A percentile compares a stretch with the other conserved stretches of the same genome.
phyloP scores from a whole-genome alignment of 2,329 filamentous ascomycete species.

The Epichloe hybrida region DNA sequence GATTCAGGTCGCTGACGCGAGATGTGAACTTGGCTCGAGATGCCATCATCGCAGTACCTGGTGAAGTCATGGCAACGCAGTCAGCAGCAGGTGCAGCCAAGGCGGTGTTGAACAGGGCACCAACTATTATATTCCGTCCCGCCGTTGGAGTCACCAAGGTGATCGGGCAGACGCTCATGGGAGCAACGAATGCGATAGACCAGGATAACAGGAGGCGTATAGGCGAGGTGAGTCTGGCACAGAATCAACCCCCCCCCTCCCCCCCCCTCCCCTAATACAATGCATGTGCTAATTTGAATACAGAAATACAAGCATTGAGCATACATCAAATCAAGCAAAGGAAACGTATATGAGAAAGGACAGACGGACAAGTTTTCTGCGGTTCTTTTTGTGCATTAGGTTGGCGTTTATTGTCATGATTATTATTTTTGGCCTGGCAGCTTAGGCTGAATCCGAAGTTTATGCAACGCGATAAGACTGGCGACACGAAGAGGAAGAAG shows the following conservation, averaged over 20 bases:
- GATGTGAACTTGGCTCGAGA: slow-evolving; percentile 80
- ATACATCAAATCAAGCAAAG: neutral
- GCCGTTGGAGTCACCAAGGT: slow-evolving; percentile 84
- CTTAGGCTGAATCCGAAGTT: neutral
- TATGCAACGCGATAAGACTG: neutral
- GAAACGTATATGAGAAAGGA: neutral
- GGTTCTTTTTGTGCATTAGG: slow-evolving; percentile 1
- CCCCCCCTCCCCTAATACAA: too few relatives aligned
- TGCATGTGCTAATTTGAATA: slow-evolving; percentile 3
- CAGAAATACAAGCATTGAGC: slow-evolving; percentile 37
- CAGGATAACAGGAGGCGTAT: slow-evolving; percentile 65
- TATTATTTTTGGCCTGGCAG: neutral
- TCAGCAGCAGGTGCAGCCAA: slow-evolving; percentile 68
- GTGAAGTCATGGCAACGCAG: slow-evolving; percentile 75
- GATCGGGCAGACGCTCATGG: slow-evolving; percentile 77
- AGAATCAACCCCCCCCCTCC: too few relatives aligned
- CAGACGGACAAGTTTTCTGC: neutral
- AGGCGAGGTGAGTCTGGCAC: slow-evolving; percentile 61
- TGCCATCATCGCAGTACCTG: slow-evolving; percentile 87
- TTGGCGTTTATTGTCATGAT: neutral
- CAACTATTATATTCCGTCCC: slow-evolving; percentile 85
- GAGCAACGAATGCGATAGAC: slow-evolving; percentile 85
- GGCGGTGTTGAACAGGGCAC: slow-evolving; percentile 67
- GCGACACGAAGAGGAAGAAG: neutral
- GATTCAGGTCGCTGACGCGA: slow-evolving; percentile 67